phyloP scores from a whole-genome alignment of 768 basidiomycete genomes.

The Pleurotus ostreatus region DNA sequence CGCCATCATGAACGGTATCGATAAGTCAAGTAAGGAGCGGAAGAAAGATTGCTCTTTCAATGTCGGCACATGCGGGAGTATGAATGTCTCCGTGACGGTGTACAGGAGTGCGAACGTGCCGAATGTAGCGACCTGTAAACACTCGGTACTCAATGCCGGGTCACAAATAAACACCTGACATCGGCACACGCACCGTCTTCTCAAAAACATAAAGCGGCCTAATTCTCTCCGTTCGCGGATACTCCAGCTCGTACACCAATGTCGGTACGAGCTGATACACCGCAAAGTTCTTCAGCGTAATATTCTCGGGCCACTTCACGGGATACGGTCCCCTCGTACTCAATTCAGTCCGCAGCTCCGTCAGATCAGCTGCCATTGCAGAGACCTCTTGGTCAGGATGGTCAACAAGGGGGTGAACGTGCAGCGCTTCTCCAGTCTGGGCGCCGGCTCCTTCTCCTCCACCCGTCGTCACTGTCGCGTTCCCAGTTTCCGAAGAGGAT shows the following conservation, averaged over 20 bases:
- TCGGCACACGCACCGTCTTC: constrained; percentile 46
- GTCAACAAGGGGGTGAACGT: constrained; percentile 48
- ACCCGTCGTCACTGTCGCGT: background rate
- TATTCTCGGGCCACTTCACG: constrained; percentile 81
- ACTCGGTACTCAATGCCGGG: constrained; percentile 15
- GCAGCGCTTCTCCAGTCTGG: constrained; percentile 14
- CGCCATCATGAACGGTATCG: constrained; percentile 90
- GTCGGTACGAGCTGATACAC: constrained; percentile 88
- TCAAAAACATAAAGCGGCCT: constrained; percentile 82
- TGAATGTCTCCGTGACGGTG: constrained; percentile 91
- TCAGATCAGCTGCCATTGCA: constrained; percentile 67
- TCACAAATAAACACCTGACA: too few species aligned
- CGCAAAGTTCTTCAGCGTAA: constrained; percentile 77
- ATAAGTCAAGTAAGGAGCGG: constrained; percentile 77
- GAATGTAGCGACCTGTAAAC: constrained; percentile 75
- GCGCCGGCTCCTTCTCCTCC: background rate
- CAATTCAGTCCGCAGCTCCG: constrained; percentile 74
- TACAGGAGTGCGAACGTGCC: constrained; percentile 95
- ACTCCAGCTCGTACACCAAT: constrained; percentile 94
- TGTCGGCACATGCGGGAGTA: constrained; percentile 76
- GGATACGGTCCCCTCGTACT: constrained; percentile 62
- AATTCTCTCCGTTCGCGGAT: constrained; percentile 76
- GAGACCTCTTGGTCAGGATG: constrained; percentile 68
- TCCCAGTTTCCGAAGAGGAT: background rate
- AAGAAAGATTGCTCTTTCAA: constrained; percentile 62